A percentile compares a stretch with the other conserved stretches of the same genome.
phyloP scores from a whole-genome alignment of 345 rosid species.

The Hibiscus tridactylites region DNA sequence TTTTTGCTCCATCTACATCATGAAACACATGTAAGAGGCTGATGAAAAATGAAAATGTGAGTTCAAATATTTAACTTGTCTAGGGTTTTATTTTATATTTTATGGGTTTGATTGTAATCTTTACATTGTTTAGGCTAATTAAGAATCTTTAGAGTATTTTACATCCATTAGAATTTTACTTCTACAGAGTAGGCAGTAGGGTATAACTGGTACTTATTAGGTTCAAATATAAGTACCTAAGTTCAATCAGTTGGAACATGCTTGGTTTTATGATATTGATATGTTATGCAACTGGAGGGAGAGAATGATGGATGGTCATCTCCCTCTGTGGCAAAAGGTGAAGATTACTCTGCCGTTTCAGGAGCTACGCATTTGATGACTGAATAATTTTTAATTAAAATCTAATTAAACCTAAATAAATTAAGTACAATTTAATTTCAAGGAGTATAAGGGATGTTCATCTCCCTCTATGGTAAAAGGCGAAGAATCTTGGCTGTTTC shows the following conservation, averaged over 20 bases:
- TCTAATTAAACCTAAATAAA: background rate
- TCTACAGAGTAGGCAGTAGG: background rate
- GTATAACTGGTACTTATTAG: background rate
- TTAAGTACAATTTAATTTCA: too few species aligned
- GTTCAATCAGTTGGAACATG: background rate
- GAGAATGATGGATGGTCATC: background rate
- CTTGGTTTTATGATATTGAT: background rate
- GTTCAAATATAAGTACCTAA: background rate
- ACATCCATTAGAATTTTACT: background rate
- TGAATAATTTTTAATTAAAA: background rate
- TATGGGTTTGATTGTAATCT: background rate
- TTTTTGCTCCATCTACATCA: conserved; percentile 83
- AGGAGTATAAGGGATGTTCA: background rate
- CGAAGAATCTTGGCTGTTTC: background rate
- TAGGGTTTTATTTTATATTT: background rate
- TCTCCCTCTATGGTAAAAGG: background rate
- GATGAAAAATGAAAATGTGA: background rate
- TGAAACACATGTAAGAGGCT: conserved; percentile 11
- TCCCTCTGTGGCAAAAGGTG: background rate
- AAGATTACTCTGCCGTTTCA: background rate
- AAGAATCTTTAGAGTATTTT: background rate
- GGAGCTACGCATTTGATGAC: background rate
- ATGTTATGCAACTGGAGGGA: background rate
- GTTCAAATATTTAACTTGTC: background rate
- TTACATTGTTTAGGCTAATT: background rate